These are phyloP conservation scores for Cryptosporidium bovis DNA, from an alignment of 169 alveolate species.

Conservation along the genomic window DNA sequence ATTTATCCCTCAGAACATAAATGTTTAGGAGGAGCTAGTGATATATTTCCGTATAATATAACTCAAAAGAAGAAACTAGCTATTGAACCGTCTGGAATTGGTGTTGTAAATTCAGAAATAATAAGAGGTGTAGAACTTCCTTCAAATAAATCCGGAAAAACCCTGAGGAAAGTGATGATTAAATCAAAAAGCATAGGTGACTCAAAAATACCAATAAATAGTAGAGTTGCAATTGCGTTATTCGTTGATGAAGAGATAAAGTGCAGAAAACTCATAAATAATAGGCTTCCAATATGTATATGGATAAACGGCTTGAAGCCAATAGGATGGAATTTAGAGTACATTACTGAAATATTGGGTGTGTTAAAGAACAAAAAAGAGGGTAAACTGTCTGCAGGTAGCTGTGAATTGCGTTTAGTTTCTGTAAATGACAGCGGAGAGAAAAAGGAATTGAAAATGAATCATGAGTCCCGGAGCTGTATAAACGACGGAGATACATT, in stretches of 20 bases:
- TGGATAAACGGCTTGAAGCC: constrained; percentile 61
- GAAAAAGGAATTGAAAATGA: constrained; percentile 1
- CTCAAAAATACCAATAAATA: constrained; percentile 12
- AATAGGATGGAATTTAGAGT: constrained; percentile 70
- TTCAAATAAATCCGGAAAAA: not conserved
- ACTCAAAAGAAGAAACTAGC: not conserved
- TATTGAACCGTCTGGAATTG: no score
- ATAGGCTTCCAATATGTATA: constrained; percentile 43
- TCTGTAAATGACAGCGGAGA: not conserved
- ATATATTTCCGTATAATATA: not conserved
- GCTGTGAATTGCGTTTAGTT: not conserved
- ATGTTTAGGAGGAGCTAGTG: not conserved
- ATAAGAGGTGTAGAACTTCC: constrained; percentile 44
- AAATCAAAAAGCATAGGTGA: constrained; percentile 54
- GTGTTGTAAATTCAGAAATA: constrained; percentile 4
- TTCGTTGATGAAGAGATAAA: constrained; percentile 8
- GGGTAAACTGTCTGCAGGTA: not conserved
- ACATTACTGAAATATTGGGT: constrained; percentile 16
- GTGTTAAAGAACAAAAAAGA: not conserved
- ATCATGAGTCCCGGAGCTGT: not conserved
- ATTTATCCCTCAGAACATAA: constrained; percentile 27
- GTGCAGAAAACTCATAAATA: constrained; percentile 2
- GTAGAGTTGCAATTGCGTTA: constrained; percentile 37
- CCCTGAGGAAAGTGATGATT: constrained; percentile 43
- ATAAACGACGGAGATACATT: constrained; percentile 38